Evolutionary conservation across 345 rosid species (phyloP).

Genomic region (Pugionium dolabratum): DNA sequence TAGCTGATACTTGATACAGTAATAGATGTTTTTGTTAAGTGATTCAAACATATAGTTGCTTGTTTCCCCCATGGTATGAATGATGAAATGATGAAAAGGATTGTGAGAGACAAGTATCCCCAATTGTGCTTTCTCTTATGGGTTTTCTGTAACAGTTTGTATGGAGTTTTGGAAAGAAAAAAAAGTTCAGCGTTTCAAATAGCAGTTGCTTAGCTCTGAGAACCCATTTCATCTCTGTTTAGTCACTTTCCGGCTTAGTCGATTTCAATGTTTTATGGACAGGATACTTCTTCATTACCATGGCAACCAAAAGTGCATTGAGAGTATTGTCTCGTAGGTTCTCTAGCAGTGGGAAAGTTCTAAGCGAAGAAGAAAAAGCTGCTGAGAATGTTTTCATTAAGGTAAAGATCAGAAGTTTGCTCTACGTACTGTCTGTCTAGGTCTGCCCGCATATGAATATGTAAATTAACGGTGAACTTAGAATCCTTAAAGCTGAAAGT

Average conservation of each 20-base stretch:
- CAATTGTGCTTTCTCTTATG: too few species aligned
- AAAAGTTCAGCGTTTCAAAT: too few species aligned
- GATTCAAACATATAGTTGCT: constrained; percentile 1
- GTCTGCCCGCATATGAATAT: not conserved
- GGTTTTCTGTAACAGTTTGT: too few species aligned
- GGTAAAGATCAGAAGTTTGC: constrained; percentile 43
- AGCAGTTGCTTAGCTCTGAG: too few species aligned
- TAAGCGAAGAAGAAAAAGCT: constrained; percentile 92
- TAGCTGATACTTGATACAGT: not conserved
- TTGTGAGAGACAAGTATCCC: constrained; percentile 10
- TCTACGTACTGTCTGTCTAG: too few species aligned
- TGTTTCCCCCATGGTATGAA: not conserved
- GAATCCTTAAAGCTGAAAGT: not conserved
- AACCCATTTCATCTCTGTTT: too few species aligned
- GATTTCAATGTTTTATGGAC: not conserved
- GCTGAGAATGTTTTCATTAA: constrained; percentile 92
- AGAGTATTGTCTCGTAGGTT: constrained; percentile 65
- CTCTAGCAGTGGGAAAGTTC: constrained; percentile 68
- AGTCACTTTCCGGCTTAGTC: too few species aligned
- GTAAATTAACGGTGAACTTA: not conserved
- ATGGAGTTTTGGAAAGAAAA: too few species aligned
- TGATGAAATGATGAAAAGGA: constrained; percentile 26
- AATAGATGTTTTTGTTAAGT: not conserved
- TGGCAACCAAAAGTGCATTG: constrained; percentile 62
- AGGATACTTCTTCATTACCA: constrained; percentile 40